phyloP scores from a whole-genome alignment of 192 early-diverging fungal genomes.

The Spizellomyces punctatus region DNA sequence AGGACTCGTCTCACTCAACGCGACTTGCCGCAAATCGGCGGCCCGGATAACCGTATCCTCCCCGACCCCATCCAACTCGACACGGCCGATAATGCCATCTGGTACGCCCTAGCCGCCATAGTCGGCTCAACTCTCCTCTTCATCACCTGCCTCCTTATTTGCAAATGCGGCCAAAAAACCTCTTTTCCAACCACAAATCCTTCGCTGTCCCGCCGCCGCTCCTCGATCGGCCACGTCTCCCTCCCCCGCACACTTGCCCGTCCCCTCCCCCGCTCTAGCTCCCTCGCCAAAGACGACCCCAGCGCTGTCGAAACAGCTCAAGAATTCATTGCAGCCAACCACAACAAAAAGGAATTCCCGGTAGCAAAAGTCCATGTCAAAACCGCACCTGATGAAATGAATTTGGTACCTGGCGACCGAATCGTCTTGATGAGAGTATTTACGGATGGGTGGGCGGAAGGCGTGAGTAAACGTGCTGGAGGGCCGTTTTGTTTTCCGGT shows the following conservation, averaged over 20 bases:
- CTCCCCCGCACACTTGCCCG: slow-evolving; percentile 7
- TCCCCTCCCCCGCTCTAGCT: not conserved
- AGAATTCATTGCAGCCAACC: slow-evolving; percentile 35
- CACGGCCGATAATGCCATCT: slow-evolving; percentile 18
- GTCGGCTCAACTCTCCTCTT: slow-evolving; percentile 10
- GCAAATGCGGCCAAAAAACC: not conserved
- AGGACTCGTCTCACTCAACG: too few relatives aligned
- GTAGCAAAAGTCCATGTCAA: slow-evolving; percentile 38
- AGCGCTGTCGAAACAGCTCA: slow-evolving; percentile 6
- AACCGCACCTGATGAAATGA: slow-evolving; percentile 37
- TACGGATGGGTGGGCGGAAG: slow-evolving; percentile 45
- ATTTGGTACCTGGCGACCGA: slow-evolving; percentile 36
- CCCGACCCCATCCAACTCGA: not conserved
- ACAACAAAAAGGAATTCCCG: slow-evolving; percentile 36
- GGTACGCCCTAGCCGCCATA: slow-evolving; percentile 15
- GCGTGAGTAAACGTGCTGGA: slow-evolving; percentile 41
- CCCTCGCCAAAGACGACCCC: slow-evolving; percentile 7
- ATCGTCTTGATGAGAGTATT: slow-evolving; percentile 39
- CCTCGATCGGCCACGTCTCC: slow-evolving; percentile 9
- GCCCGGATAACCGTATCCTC: not conserved
- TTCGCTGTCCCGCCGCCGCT: not conserved
- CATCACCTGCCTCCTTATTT: slow-evolving; percentile 8
- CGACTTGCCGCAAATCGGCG: not conserved
- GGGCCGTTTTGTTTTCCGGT: slow-evolving; percentile 47
- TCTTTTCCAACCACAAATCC: not conserved